These are phyloP conservation scores for Magnaporthales sp. DNA, from an alignment of 2,329 filamentous ascomycete genomes.

Conservation along the genomic window DNA sequence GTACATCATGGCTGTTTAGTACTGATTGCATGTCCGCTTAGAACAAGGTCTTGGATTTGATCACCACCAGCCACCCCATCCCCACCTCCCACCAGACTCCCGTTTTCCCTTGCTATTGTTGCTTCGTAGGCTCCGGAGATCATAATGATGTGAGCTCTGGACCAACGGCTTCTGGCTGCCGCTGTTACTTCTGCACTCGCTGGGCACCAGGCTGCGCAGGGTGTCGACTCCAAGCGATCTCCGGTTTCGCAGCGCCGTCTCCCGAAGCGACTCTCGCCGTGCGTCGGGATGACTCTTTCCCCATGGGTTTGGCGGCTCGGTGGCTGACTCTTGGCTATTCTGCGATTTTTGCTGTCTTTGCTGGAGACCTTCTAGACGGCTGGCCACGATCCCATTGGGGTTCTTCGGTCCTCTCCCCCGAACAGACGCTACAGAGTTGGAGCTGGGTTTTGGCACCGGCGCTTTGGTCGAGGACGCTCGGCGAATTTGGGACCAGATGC, in stretches of 20 bases:
- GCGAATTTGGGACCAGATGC: conserved; percentile 12
- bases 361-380: conserved; percentile 5
- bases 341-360: background rate
- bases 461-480: conserved; percentile 9
- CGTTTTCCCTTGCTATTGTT: background rate
- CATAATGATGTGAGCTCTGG: background rate
- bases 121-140: background rate
- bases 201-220: conserved; percentile 11
- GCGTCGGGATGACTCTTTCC: conserved; percentile 4
- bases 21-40: background rate
- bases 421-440: background rate
- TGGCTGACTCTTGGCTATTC: background rate
- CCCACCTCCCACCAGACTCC: conserved; percentile 11
- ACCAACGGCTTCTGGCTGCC: background rate
- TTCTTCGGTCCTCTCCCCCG: background rate
- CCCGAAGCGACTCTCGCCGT: conserved; percentile 8
- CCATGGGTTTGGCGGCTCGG: background rate
- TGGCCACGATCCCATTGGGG: background rate
- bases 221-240: conserved; percentile 12
- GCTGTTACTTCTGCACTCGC: background rate
- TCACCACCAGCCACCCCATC: conserved; percentile 15
- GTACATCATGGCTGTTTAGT: background rate
- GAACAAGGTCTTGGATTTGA: background rate
- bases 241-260: conserved; percentile 8
- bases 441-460: background rate